A percentile compares a stretch with the other conserved stretches of the same genome.
Evolutionary conservation across 352 stramenopile species (phyloP).

Genomic region (Pythium periplocum): DNA sequence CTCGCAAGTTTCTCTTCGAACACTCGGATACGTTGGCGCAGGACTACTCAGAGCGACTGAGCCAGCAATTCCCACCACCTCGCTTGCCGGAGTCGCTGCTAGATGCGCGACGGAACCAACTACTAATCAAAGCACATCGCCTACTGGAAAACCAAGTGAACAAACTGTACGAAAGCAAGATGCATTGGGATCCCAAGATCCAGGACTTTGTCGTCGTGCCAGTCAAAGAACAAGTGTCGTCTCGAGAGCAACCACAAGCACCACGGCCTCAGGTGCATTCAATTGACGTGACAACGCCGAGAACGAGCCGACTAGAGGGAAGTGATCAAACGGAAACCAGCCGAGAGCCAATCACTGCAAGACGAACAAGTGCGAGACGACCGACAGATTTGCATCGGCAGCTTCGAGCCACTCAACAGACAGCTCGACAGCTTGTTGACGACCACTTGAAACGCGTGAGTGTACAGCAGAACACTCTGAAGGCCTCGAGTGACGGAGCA

Average conservation of each 20-base stretch:
- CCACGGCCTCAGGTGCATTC: background rate
- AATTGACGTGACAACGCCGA: background rate
- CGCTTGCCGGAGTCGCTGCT: constrained; percentile 1
- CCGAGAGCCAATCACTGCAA: background rate
- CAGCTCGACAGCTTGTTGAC: constrained; percentile 16
- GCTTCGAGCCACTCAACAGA: constrained; percentile 14
- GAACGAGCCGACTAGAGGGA: constrained; percentile 11
- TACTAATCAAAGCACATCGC: constrained; percentile 13
- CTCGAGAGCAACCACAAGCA: constrained; percentile 4
- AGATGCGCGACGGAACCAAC: background rate
- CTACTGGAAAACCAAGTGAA: constrained; percentile 30
- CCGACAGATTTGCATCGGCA: constrained; percentile 7
- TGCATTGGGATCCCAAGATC: constrained; percentile 32
- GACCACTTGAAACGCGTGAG: constrained; percentile 16
- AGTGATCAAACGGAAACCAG: constrained; percentile 2
- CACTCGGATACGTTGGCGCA: constrained; percentile 30
- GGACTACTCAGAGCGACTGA: constrained; percentile 30
- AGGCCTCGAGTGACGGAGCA: background rate
- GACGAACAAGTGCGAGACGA: background rate
- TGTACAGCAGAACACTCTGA: constrained; percentile 3
- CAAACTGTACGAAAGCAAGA: constrained; percentile 33
- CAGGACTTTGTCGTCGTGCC: constrained; percentile 23
- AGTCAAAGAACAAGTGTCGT: background rate
- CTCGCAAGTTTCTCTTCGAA: constrained; percentile 41
- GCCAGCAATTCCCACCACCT: constrained; percentile 16